A percentile compares a stretch with the other conserved stretches of the same genome.
phyloP scores from a whole-genome alignment of 768 basidiomycete genomes.

The button mushroom (Agaricus bisporus) region DNA sequence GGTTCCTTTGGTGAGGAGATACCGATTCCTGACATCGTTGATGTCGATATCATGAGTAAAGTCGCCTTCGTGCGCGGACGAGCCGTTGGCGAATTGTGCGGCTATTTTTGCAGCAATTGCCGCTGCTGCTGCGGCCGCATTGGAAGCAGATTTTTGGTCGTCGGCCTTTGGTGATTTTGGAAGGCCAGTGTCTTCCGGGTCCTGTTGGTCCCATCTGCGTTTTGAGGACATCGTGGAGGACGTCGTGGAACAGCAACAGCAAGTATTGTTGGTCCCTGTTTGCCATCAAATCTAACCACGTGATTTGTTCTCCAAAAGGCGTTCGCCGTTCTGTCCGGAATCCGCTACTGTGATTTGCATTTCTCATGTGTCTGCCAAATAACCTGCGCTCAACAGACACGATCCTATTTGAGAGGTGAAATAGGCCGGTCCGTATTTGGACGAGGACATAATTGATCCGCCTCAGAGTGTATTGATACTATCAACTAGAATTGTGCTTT shows the following conservation, averaged over 20 bases:
- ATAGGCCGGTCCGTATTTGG: background rate
- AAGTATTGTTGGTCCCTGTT: background rate
- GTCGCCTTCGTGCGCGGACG: slow-evolving; percentile 61
- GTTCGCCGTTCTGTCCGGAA: too few relatives aligned
- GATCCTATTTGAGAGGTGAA: too few relatives aligned
- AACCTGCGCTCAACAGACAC: too few relatives aligned
- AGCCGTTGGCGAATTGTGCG: slow-evolving; percentile 61
- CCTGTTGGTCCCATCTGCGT: slow-evolving; percentile 57
- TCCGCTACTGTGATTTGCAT: too few relatives aligned
- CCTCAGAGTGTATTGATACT: background rate
- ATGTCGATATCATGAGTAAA: slow-evolving; percentile 93
- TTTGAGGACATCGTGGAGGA: slow-evolving; percentile 16
- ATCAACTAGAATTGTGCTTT: too few relatives aligned
- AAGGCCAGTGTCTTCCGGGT: slow-evolving; percentile 34
- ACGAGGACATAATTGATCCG: background rate
- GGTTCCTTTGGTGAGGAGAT: slow-evolving; percentile 87
- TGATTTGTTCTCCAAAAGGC: background rate
- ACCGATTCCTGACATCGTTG: slow-evolving; percentile 92
- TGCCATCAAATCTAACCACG: background rate
- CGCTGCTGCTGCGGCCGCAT: slow-evolving; percentile 64
- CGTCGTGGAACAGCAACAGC: background rate
- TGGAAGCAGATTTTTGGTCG: slow-evolving; percentile 57
- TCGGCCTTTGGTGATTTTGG: slow-evolving; percentile 41
- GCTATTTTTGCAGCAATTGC: slow-evolving; percentile 96
- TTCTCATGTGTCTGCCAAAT: too few relatives aligned